A percentile compares a stretch with the other conserved stretches of the same genome.
Conservation (phyloP, 2,329 filamentous ascomycete species). For the Diaporthe sp. region DNA sequence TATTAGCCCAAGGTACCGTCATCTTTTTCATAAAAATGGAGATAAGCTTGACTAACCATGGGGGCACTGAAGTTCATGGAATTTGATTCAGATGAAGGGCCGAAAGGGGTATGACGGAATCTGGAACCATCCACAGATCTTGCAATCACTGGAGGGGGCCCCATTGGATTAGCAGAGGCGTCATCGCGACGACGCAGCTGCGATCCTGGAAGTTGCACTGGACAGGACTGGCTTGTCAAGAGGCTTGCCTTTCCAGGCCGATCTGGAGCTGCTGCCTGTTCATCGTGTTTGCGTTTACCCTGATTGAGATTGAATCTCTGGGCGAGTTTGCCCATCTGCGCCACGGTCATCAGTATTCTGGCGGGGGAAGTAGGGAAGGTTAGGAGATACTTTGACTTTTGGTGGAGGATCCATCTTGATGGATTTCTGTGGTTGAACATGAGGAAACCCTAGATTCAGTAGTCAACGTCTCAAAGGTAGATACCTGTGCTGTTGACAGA, state of each 20-base stretch:
- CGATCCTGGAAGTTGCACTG: neutral
- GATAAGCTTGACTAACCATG: neutral
- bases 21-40: neutral
- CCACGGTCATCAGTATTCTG: neutral
- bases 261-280: neutral
- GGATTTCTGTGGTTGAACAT: too few relatives aligned
- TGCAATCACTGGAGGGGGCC: neutral
- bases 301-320: conserved; percentile 9
- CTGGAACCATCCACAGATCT: neutral
- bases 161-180: neutral
- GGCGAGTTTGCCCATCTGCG: conserved; percentile 19
- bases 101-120: neutral
- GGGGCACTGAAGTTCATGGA: neutral
- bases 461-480: too few relatives aligned
- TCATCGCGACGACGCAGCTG: neutral
- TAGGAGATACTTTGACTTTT: neutral
- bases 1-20: neutral
- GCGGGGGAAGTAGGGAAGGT: too few relatives aligned
- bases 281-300: neutral
- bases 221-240: neutral
- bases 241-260: neutral
- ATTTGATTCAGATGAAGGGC: neutral
- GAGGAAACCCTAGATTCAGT: neutral
- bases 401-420: conserved; percentile 7
- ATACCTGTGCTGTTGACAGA: neutral